Conservation (phyloP, 805 yeast species). For the Candida krabiensis region DNA sequence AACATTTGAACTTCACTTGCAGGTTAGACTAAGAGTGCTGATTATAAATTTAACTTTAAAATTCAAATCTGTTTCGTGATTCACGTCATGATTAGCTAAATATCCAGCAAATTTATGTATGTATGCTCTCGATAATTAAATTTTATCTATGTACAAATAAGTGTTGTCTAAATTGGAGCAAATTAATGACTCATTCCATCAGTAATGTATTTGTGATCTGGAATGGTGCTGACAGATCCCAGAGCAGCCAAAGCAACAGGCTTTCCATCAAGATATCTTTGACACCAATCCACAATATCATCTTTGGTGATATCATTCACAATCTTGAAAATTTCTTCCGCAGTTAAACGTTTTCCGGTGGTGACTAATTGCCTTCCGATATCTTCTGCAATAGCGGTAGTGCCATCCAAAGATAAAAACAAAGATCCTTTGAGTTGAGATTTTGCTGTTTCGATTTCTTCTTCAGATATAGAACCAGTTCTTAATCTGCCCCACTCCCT, state of each 20-base stretch:
- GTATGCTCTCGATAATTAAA: background rate
- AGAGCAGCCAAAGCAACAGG: conserved; percentile 91
- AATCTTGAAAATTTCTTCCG: conserved; percentile 70
- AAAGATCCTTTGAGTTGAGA: conserved; percentile 92
- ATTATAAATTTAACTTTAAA: too few species aligned
- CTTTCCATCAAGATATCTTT: conserved; percentile 70
- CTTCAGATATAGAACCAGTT: conserved; percentile 71
- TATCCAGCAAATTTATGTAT: background rate
- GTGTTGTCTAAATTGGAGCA: too few species aligned
- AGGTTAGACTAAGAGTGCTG: too few species aligned
- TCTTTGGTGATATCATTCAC: conserved; percentile 76
- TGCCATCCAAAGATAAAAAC: conserved; percentile 85
- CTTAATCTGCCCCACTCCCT: conserved; percentile 89
- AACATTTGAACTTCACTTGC: too few species aligned
- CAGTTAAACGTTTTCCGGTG: conserved; percentile 76
- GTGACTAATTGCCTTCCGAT: conserved; percentile 96
- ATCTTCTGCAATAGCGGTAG: conserved; percentile 96
- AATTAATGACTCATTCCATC: conserved; percentile 30
- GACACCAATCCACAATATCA: conserved; percentile 88
- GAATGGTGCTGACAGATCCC: conserved; percentile 75
- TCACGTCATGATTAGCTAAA: background rate
- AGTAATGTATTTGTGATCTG: conserved; percentile 60
- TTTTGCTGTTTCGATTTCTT: conserved; percentile 92
- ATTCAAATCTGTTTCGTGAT: background rate
- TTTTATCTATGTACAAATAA: background rate